Evolutionary conservation across 805 yeast species (phyloP).

Genomic region (Brettanomyces custersianus): DNA sequence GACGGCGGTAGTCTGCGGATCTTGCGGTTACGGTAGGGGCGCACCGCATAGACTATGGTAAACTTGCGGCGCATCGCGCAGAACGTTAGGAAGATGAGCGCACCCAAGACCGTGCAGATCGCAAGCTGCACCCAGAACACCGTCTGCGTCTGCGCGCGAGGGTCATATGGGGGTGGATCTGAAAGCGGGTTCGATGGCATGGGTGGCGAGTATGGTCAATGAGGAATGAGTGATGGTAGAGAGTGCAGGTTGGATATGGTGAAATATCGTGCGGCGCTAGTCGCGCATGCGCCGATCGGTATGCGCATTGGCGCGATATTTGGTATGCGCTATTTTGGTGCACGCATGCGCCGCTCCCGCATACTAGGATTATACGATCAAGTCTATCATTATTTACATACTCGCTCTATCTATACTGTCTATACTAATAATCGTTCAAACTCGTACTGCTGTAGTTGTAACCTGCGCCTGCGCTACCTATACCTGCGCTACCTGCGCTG

Average conservation of each 20-base stretch:
- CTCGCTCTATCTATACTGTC: too few relatives aligned
- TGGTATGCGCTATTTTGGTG: too few relatives aligned
- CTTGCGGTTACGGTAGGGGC: conserved; percentile 39
- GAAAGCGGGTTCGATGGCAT: conserved; percentile 11
- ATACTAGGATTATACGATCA: too few relatives aligned
- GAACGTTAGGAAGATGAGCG: conserved; percentile 36
- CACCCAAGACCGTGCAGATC: conserved; percentile 40
- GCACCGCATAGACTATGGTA: conserved; percentile 49
- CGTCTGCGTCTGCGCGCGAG: conserved; percentile 36
- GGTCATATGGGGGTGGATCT: conserved; percentile 33
- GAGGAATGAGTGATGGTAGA: background rate
- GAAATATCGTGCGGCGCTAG: too few relatives aligned
- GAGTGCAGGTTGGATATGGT: background rate
- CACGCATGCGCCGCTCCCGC: too few relatives aligned
- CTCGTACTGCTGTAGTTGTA: too few relatives aligned
- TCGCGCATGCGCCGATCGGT: too few relatives aligned
- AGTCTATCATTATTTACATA: too few relatives aligned
- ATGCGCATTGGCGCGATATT: too few relatives aligned
- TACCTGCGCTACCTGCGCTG: too few relatives aligned
- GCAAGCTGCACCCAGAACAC: conserved; percentile 47
- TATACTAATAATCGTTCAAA: too few relatives aligned
- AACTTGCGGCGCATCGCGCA: conserved; percentile 43
- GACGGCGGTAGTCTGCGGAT: conserved; percentile 37
- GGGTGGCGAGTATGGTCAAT: background rate
- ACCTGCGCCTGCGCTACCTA: too few relatives aligned